These are phyloP conservation scores for Trichosanthes truncata DNA, from an alignment of 306 rosid genomes.

Conservation along the genomic window DNA sequence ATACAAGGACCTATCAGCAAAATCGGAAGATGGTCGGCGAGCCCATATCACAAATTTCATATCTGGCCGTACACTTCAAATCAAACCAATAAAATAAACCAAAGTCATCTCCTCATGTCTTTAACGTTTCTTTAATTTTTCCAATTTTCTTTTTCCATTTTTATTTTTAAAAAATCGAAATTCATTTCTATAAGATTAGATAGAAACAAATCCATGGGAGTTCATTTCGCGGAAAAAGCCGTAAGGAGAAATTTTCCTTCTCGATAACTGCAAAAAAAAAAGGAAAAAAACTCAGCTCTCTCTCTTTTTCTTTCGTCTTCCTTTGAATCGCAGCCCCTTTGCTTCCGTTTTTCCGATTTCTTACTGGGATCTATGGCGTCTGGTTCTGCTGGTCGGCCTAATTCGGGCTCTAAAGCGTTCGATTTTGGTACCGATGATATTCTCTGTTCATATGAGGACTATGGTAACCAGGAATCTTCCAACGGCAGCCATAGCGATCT, in stretches of 20 bases:
- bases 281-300: no score
- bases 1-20: neutral
- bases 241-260: neutral
- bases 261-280: neutral
- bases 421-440: conserved; percentile 64
- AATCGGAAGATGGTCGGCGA: conserved; percentile 11
- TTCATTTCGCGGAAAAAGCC: conserved; percentile 19
- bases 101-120: neutral
- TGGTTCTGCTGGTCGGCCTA: conserved; percentile 64
- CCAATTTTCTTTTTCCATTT: neutral
- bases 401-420: conserved; percentile 45
- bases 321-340: neutral
- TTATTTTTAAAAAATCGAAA: neutral
- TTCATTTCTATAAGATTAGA: neutral
- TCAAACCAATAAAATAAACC: neutral
- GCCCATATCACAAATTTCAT: neutral
- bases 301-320: neutral
- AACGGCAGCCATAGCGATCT: conserved; percentile 46
- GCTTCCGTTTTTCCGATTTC: conserved; percentile 3
- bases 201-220: conserved; percentile 13
- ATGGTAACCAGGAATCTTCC: conserved; percentile 36
- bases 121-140: neutral
- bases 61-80: conserved; percentile 13
- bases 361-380: conserved; percentile 55
- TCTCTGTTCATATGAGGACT: conserved; percentile 61